These are phyloP conservation scores for Mycena haematopus DNA, from an alignment of 768 basidiomycete species.

Conservation along the genomic window DNA sequence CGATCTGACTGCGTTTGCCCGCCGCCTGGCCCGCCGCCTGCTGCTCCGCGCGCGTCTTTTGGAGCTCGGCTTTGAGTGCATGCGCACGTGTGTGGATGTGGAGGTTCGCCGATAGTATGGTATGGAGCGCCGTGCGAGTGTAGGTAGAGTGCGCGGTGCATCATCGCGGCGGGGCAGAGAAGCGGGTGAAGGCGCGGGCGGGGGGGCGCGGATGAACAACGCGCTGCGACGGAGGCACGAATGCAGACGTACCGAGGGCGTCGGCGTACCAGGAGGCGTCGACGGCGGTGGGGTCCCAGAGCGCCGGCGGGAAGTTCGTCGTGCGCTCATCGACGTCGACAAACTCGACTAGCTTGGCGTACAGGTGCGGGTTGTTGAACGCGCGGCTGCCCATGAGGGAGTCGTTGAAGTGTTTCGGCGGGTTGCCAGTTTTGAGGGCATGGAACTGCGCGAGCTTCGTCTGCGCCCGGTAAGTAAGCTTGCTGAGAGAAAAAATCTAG, in stretches of 20 bases:
- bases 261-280: slow-evolving; percentile 77
- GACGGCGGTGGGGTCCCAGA: slow-evolving; percentile 78
- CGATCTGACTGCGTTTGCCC: slow-evolving; percentile 66
- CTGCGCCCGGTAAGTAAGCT: slow-evolving; percentile 46
- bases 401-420: slow-evolving; percentile 92
- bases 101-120: no score
- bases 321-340: slow-evolving; percentile 88
- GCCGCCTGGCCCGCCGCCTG: slow-evolving; percentile 56
- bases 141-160: no score
- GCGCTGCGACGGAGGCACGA: slow-evolving; percentile 2
- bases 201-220: slow-evolving; percentile 37
- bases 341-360: slow-evolving; percentile 93
- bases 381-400: slow-evolving; percentile 91
- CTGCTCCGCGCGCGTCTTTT: slow-evolving; percentile 70
- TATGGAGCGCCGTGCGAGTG: no score
- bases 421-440: slow-evolving; percentile 65
- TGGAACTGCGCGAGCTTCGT: slow-evolving; percentile 84
- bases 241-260: slow-evolving; percentile 69
- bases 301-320: slow-evolving; percentile 76
- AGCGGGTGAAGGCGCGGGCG: slow-evolving; percentile 26
- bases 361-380: slow-evolving; percentile 97
- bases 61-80: slow-evolving; percentile 60
- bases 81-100: neutral
- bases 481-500: neutral
- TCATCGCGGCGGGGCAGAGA: slow-evolving; percentile 27